Evolutionary conservation across 2,329 filamentous ascomycete species (phyloP), one percentile per base, ranked within the genome.

Genomic region (Penicillium italicum): DNA sequence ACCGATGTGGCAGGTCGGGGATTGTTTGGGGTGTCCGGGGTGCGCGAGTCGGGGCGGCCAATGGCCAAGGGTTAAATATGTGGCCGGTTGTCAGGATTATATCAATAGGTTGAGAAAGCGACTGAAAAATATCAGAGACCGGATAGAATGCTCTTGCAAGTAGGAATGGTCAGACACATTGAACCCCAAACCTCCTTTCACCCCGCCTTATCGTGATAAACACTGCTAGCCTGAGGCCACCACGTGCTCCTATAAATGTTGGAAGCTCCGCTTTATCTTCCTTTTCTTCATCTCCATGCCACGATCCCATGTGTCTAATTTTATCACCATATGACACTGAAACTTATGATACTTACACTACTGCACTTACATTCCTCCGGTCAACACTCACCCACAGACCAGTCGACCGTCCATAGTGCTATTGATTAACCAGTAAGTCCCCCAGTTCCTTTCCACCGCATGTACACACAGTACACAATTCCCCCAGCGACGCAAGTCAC

Each of bases 161-260:
- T 28, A 14, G 12, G 8, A 20, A 22, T 24, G 37, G 11, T 20
- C 14, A 30, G 12, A 14, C 24, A 16, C 20, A 41, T 40, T 3
- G 3, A 11, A 47, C 10, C 4, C 16, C 16, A 22, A 22, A 34
- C 53, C 24, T 53, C 53, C 55, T 49, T 57, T 54, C 44, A 55
- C 52, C 60, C 60, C 60, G 59, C 59, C 50, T 61, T 60, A 61
- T 61, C 53, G 58, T 54, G 50, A 57, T 61, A 46, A 54, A 40
- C 49, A 43, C 2, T 28, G 2, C 8, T 16, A 42, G 53, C 47
- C 53, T 55, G 16, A 55, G 53, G 53, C 47, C 33, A 18, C n/a
- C 4, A 20, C 6, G n/a, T 20, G 48, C 12, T 30, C 16, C 18
- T 22, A 55, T 51, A 55, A 55, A 51, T 41, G n/a, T n/a, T n/a